Evolutionary conservation across 2,329 filamentous ascomycete genomes (phyloP), one percentile per base, ranked within the genome.

Genomic region (Beauveria sp.): DNA sequence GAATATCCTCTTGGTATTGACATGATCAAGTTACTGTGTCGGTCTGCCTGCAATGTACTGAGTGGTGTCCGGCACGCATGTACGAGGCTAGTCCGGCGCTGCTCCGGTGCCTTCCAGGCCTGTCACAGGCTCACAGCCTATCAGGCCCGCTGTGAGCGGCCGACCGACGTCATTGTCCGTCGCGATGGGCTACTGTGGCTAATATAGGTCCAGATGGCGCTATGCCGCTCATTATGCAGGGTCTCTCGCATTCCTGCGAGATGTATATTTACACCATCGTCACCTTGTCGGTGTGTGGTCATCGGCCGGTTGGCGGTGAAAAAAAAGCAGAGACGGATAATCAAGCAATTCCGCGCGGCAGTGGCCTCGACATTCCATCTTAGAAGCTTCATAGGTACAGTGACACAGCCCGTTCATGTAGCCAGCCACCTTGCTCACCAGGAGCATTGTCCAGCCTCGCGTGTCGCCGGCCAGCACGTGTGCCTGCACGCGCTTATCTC

Each of bases 151-250:
- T 18, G 18, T 9, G 41, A 47, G 24, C 41, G 54, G 51, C 54
- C 30, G 14, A 43, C 46, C 55, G 46, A 58, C 55, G 55, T 58
- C 55, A 58, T 58, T 50, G 30, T 40, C 22, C 30, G 5, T 51
- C 16, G 28, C 47, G 26, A 54, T 54, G 14, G 9, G n/a, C 51
- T 24, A 6, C 16, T 28, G 40, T 26, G 9, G 3, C 16, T 44
- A 14, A 26, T 16, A 34, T 14, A 24, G 20, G 51, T 37, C 51
- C 20, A 28, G 51, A 54, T 54, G 51, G 34, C 24, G 52, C 52
- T 24, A 55, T 34, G 30, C 12, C 30, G 30, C 30, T 14, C 4
- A 5, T 14, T 34, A 34, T 14, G 40, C 52, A 55, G 52, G 5
- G 24, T 44, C 37, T 30, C 30, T 0, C 5, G 5, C 40, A 55